These are phyloP conservation scores for Chalciporus piperatoides DNA, from an alignment of 1,284 basidiomycete species.

Conservation along the genomic window DNA sequence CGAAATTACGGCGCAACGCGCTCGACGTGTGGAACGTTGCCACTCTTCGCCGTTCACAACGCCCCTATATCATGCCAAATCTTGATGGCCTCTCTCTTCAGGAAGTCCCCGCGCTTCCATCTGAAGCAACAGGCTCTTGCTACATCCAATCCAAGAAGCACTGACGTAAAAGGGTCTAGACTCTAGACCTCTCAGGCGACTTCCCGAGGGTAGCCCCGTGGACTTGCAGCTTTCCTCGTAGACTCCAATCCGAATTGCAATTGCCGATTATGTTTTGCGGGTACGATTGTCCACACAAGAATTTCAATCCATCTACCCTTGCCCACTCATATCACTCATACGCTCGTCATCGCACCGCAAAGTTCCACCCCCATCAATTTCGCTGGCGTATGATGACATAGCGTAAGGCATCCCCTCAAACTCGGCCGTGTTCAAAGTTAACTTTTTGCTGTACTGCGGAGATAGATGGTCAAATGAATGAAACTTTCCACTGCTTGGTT, in stretches of 20 bases:
- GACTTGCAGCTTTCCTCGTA: background rate
- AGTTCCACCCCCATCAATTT: background rate
- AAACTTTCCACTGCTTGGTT: conserved; percentile 5
- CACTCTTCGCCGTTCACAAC: background rate
- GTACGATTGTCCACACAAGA: background rate
- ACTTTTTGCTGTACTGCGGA: conserved; percentile 20
- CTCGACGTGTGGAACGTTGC: background rate
- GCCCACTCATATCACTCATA: background rate
- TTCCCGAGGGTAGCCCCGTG: background rate
- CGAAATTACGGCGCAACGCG: background rate
- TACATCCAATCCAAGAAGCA: background rate
- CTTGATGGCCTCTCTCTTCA: background rate
- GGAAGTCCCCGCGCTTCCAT: background rate
- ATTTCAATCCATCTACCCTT: background rate
- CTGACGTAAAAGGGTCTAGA: conserved; percentile 6
- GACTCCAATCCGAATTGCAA: background rate
- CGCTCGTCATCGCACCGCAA: background rate
- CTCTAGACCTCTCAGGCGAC: conserved; percentile 2
- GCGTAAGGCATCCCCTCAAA: conserved; percentile 16
- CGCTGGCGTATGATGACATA: background rate
- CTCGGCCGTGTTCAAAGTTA: conserved; percentile 4
- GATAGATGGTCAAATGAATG: conserved; percentile 20
- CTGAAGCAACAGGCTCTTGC: background rate
- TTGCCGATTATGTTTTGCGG: background rate
- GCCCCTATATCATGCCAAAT: background rate